phyloP scores from a whole-genome alignment of 1,284 basidiomycete species.

The Malassezia sympodialis region DNA sequence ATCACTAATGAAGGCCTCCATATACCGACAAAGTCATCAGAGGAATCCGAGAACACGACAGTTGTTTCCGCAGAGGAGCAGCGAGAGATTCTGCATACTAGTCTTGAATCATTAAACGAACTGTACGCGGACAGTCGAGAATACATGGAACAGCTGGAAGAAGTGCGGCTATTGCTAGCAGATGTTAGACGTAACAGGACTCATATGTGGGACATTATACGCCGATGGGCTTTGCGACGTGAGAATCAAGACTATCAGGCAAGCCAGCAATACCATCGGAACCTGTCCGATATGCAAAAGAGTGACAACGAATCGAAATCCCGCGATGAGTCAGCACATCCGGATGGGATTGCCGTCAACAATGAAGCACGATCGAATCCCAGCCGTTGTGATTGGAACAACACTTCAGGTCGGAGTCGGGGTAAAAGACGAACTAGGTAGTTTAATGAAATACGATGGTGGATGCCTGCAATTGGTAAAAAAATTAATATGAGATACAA shows the following conservation, averaged over 20 bases:
- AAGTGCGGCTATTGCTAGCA: slow-evolving; percentile 45
- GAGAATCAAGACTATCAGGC: slow-evolving; percentile 12
- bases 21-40: slow-evolving; percentile 17
- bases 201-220: slow-evolving; percentile 12
- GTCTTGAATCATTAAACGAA: slow-evolving; percentile 46
- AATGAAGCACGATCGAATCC: neutral
- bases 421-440: slow-evolving; percentile 2
- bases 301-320: neutral
- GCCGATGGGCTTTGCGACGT: slow-evolving; percentile 11
- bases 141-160: slow-evolving; percentile 53
- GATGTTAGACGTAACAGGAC: slow-evolving; percentile 11
- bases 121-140: slow-evolving; percentile 52
- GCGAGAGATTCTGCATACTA: slow-evolving; percentile 36
- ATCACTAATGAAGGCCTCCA: slow-evolving; percentile 36
- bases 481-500: too few species aligned
- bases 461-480: too few species aligned
- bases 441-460: neutral
- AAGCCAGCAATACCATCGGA: neutral
- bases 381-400: neutral
- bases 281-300: neutral
- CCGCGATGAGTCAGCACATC: neutral
- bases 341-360: neutral
- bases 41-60: slow-evolving; percentile 7
- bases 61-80: slow-evolving; percentile 28
- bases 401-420: slow-evolving; percentile 2